Evolutionary conservation across 2,329 filamentous ascomycete species (phyloP), one percentile per base, ranked within the genome.

Genomic region (Alternaria sp.): DNA sequence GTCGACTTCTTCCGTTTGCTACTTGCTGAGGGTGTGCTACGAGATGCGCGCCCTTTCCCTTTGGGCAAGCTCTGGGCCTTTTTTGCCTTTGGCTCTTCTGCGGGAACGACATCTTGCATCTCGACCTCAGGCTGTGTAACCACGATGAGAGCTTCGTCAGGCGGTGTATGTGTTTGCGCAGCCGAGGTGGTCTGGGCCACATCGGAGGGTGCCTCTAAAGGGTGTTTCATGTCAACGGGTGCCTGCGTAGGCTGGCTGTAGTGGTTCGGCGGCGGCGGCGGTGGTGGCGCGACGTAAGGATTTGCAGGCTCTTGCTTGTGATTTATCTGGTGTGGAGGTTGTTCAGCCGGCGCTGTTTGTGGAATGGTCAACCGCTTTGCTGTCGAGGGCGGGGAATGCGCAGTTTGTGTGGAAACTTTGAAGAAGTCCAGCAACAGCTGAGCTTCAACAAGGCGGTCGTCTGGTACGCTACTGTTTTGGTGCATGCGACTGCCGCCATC

Each of bases 391-490:
- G 69, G 72, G 43, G 70, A 65, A 22, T 72, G 68, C 16, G 68
- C 71, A 22, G 71, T 66, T 43, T 69, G 65, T n/a, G 73, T 71
- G 8, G 75, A 72, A 56, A 67, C 71, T 8, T 67, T 69, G 51
- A 73, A 74, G 61, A 83, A 82, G 65, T 81, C 80, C 43, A 83
- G 72, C 49, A 83, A 75, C 61, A 83, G 65, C 58, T 81, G 79
- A 22, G 81, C 81, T 57, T 83, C 81, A 39, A 82, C 81, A 9
- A 81, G 65, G 46, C 75, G 73, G 59, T 74, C 65, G 30, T 58
- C 69, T 55, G 55, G 73, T 39, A 79, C 75, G 34, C 78, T 77
- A n/a, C 73, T 66, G 63, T 18, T 62, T 49, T 72, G 72, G 54
- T 73, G 71, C 65, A 76, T 70, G 70, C 72, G 72, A 61, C 63